Base-by-base conservation (phyloP, 1,284 basidiomycete species). In the Cryptococcus sp. region DNA sequence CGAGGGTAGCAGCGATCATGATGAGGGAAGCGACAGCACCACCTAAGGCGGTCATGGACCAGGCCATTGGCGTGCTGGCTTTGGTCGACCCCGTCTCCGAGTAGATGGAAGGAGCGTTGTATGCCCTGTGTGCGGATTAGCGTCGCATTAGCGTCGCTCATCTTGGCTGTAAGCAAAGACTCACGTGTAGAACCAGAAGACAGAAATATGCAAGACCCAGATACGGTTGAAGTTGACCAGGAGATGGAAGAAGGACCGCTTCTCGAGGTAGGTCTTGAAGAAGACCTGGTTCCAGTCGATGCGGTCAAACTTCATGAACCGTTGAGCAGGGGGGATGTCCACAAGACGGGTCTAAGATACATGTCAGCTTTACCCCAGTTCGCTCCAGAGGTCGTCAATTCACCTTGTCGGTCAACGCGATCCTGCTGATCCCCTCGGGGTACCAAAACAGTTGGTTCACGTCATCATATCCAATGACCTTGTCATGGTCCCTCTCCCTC, bases 361-460 rank as follows among this genome's bases (percentile, higher is more conserved):
- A 15, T 13, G 46, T 38, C 42, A 64, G 54, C 36, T 40, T 23
- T 38, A 3, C 23, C 11, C 16, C 21, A 16, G 1, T 8, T 43
- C 11, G 21, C 20, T 40, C 9, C 21, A 42, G 20, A 37, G 16
- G 35, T 20, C 36, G 4, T 16, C 21, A n/a, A 59, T 79, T 37
- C 66, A 88, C 88, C 82, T 92, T 94, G 81, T 98, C 92, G 21
- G 80, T 84, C 42, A 98, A 82, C 13, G 86, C 83, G 68, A 98
- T 98, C 42, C 91, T 83, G 28, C 92, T 89, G 68, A 99, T 95
- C 42, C 96, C 96, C 70, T 99, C 96, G 4, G 96, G 96, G 76
- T 98, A 99, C 95, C 95, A 99, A 79, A 99, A 99, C 46, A 99
- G 81, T 77, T 98, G 95, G 76, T 99, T 98, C 69, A 98, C 89